Base-by-base conservation (phyloP, 148 eudicot species). In the Rhododendron griersonianum region DNA sequence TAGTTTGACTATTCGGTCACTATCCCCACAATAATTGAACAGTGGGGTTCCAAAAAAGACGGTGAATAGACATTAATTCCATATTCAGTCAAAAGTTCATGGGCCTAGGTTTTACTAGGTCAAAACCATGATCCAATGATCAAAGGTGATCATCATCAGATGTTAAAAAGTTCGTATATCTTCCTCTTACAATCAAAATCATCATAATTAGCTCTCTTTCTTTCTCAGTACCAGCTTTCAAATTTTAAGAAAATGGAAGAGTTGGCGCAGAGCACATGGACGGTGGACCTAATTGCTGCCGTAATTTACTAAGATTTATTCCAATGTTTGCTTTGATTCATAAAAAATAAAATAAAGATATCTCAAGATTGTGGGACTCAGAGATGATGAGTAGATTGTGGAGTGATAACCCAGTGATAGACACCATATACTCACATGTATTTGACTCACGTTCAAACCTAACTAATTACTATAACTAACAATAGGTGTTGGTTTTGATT, bases 61-160 rank as follows among this genome's bases (percentile, higher is more conserved):
- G 7, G 4, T 11, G 41, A 44, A 19, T 21, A 10, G 50, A 78
- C 14, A 23, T 10, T 23, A 9, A 39, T 44, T 48, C 57, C 19
- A 48, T 78, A 55, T 48, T 11, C 28, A 25, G 83, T 80, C 65
- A 80, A 80, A 80, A 80, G 83, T 51, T 80, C n/a, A 41, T 80
- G 63, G 83, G 83, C 83, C 83, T 1, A 15, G 82, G 63, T 80
- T 80, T 16, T 33, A 30, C 76, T 80, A 30, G 39, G 51, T 51
- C 11, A 28, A 28, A 28, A 28, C 21, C 33, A 14, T n/a, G 63
- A 51, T 55, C 18, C 48, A n/a, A 50, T 48, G 55, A 33, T 9
- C 11, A 79, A 79, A 79, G 48, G 14, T 14, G 37, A 51, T 48
- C 5, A 23, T 21, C 23, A 7, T 10, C n/a, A 8, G 30, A 21